phyloP scores from a whole-genome alignment of 2,329 filamentous ascomycete species.

The Trichoderma sp. region DNA sequence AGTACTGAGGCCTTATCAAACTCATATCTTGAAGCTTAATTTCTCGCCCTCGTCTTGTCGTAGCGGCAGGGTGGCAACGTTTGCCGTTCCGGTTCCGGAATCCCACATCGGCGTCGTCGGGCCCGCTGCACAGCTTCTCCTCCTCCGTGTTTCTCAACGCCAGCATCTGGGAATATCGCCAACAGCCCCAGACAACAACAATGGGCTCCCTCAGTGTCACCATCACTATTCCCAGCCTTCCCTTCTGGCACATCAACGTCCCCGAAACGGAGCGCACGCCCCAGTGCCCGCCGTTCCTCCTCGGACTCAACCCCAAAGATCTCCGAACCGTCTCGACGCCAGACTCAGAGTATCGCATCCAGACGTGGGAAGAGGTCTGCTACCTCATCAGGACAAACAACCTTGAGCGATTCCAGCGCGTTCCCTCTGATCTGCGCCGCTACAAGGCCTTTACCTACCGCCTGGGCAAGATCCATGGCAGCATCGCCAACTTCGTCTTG shows the following conservation, averaged over 20 bases:
- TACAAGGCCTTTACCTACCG: constrained; percentile 69
- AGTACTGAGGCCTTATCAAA: neutral
- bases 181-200: neutral
- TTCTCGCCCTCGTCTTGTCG: neutral
- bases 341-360: constrained; percentile 60
- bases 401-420: constrained; percentile 72
- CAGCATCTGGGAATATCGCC: neutral
- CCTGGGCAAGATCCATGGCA: constrained; percentile 66
- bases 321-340: constrained; percentile 64
- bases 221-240: constrained; percentile 30
- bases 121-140: neutral
- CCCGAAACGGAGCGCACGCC: constrained; percentile 57
- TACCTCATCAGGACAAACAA: constrained; percentile 61
- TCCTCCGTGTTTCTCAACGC: neutral
- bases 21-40: neutral
- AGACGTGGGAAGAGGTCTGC: constrained; percentile 68
- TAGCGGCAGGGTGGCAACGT: constrained; percentile 3
- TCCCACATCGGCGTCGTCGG: neutral
- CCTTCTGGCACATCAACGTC: constrained; percentile 84
- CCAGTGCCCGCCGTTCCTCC: constrained; percentile 70
- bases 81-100: constrained; percentile 2
- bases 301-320: constrained; percentile 64
- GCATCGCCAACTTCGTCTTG: constrained; percentile 74
- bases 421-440: constrained; percentile 71
- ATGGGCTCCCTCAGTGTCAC: constrained; percentile 38